Evolutionary conservation across 805 yeast species (phyloP).

Genomic region (Myxozyma geophila): DNA sequence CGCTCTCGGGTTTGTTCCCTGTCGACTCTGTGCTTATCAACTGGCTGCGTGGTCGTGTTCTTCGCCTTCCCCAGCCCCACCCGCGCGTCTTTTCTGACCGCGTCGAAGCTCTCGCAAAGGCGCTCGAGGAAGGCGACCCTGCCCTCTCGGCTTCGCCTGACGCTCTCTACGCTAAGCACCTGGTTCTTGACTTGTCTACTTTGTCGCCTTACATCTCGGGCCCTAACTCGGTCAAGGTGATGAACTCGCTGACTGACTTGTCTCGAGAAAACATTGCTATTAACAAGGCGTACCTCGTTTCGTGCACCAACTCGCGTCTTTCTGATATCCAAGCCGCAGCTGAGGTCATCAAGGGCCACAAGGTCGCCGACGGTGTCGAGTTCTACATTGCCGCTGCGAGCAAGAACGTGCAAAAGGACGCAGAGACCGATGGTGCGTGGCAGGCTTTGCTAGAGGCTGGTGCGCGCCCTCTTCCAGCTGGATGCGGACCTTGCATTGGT

Average conservation of each 20-base stretch:
- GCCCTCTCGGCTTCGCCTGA: slow-evolving; percentile 56
- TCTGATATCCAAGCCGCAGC: slow-evolving; percentile 96
- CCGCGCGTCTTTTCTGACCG: slow-evolving; percentile 76
- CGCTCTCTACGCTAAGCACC: slow-evolving; percentile 86
- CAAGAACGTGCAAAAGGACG: slow-evolving; percentile 87
- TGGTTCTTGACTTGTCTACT: slow-evolving; percentile 76
- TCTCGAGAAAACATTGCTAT: slow-evolving; percentile 74
- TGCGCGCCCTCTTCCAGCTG: slow-evolving; percentile 93
- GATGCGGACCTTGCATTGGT: slow-evolving; percentile 99
- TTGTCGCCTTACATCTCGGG: slow-evolving; percentile 91
- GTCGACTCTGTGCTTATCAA: slow-evolving; percentile 77
- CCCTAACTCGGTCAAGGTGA: slow-evolving; percentile 94
- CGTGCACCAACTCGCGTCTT: slow-evolving; percentile 94
- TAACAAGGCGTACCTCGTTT: slow-evolving; percentile 95
- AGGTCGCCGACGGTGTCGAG: slow-evolving; percentile 87
- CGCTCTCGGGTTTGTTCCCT: slow-evolving; percentile 96
- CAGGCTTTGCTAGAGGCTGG: slow-evolving; percentile 87
- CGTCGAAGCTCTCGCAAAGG: slow-evolving; percentile 56
- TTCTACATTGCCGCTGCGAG: slow-evolving; percentile 98
- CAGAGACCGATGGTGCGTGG: slow-evolving; percentile 93
- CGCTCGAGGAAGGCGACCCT: slow-evolving; percentile 39
- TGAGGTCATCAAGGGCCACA: slow-evolving; percentile 75
- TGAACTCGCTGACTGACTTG: slow-evolving; percentile 75
- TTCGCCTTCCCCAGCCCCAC: slow-evolving; percentile 64
- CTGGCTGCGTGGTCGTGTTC: slow-evolving; percentile 73